Base-by-base conservation (phyloP, 2,329 filamentous ascomycete species). In the Colletotrichum sp. region DNA sequence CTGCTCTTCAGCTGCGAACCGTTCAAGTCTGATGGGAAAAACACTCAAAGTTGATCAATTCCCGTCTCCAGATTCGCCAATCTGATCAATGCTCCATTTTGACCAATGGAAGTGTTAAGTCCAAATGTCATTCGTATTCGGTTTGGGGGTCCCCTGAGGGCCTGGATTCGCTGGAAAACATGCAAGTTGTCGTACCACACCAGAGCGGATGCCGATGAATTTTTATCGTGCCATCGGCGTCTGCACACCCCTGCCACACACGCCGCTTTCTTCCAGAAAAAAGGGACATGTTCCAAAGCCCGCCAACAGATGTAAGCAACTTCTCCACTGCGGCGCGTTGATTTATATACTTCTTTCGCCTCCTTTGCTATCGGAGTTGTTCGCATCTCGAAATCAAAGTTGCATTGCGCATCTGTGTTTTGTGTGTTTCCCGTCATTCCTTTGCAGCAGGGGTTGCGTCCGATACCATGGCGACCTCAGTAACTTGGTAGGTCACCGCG, bases 161-260 rank as follows among this genome's bases (percentile, higher is more conserved):
- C 68, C 30, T 34, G 44, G 44, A 72, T 63, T 73, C 68, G 68
- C n/a, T 68, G 25, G 61, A n/a, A 61, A 63, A 68, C 55, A 59
- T 71, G 63, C 69, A 59, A 64, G 55, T 28, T 44, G 39, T 75
- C 73, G 69, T 75, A 75, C 73, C 73, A 75, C 57, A 27, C 28
- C 16, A 27, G 73, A 68, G 39, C 73, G 73, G 73, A 73, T 75
- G 73, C 70, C 70, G 73, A 34, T 75, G 70, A 60, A 65, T 60
- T 60, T 68, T 48, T 11, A 73, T 73, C 73, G 64, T 75, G 70
- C 73, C 73, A 75, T 68, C 64, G 70, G 73, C 64, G 57, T 73
- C 73, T 75, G 73, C 64, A 30, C 25, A 52, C 69, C 73, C 73
- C 36, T 72, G 61, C 44, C 61, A 44, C 27, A 34, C n/a, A 34